Evolutionary conservation across 1,284 basidiomycete species (phyloP), one percentile per base, ranked within the genome.

Genomic region (Albatrellus sp.): DNA sequence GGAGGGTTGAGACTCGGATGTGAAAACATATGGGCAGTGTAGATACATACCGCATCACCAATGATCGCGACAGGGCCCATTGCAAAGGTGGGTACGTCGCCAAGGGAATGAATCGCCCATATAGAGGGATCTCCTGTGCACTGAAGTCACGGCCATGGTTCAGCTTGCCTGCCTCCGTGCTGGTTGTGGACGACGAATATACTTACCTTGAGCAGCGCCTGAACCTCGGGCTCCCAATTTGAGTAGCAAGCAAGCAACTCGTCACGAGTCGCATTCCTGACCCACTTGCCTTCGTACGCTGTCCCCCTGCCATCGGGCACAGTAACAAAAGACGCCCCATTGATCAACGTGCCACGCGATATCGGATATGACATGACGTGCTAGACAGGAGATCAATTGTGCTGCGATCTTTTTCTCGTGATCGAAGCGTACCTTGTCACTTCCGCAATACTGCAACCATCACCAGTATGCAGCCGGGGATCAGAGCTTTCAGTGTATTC

Each of bases 41-140:
- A 34, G 6, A 52, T 60, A 24, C 24, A 14, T 47, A 66, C 71
- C 1, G 72, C 62, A 53, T 73, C 71, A 2, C 72, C 71, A 6
- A 70, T 43, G 11, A 73, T 54, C 7, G 64, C 66, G n/a, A 38
- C 43, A 9, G 12, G 43, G 7, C 36, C 43, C 16, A 16, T 8
- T 9, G 19, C 37, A 31, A 14, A 16, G 13, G 11, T 11, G 8
- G 43, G 36, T 12, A 44, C 29, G 24, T 10, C n/a, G 1, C 36
- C 43, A 16, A 37, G 14, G 13, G n/a, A 13, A 20, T 44, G 43
- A 8, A 44, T 17, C 17, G 42, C 42, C 42, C 42, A 44, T 34
- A n/a, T 6, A 29, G 42, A 9, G 20, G 16, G 35, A 37, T 5
- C 16, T 13, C n/a, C 10, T 10, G 30, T 5, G 14, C 35, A 36